A percentile compares a stretch with the other conserved stretches of the same genome.
Evolutionary conservation across 2,329 filamentous ascomycete species (phyloP).

Genomic region (Leptographium lundbergii): DNA sequence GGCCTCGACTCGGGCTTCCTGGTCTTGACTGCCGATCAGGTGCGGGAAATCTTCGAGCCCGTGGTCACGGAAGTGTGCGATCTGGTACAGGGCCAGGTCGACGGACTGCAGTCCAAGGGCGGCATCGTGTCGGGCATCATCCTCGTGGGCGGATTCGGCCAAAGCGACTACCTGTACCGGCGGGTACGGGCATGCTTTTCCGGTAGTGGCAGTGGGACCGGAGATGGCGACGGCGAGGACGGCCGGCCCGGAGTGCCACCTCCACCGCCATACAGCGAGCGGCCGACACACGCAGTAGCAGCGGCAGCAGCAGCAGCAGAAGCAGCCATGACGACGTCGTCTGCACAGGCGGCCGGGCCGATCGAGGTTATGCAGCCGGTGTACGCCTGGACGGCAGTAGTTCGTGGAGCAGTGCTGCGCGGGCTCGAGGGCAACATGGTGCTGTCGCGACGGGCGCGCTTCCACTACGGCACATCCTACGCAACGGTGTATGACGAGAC

Average conservation of each 20-base stretch:
- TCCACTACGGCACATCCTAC: constrained; percentile 71
- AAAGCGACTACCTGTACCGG: constrained; percentile 64
- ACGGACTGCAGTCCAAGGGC: constrained; percentile 46
- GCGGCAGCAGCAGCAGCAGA: background rate
- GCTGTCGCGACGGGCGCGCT: constrained; percentile 58
- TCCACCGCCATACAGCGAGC: constrained; percentile 53
- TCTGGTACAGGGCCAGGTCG: constrained; percentile 54
- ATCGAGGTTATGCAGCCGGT: constrained; percentile 74
- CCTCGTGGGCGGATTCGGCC: constrained; percentile 69
- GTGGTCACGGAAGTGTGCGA: constrained; percentile 60
- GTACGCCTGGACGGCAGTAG: constrained; percentile 72
- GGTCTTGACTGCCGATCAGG: constrained; percentile 54
- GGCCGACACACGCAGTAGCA: constrained; percentile 48
- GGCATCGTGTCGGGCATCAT: constrained; percentile 62
- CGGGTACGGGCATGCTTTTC: constrained; percentile 57
- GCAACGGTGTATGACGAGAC: constrained; percentile 68
- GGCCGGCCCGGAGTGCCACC: constrained; percentile 19
- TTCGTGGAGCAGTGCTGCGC: constrained; percentile 62
- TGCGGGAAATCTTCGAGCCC: constrained; percentile 64
- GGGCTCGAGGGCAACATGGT: constrained; percentile 72
- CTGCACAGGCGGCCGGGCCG: constrained; percentile 30
- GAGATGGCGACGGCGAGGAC: background rate
- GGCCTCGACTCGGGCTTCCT: constrained; percentile 67
- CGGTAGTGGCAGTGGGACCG: background rate
- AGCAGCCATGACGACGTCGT: background rate